Evolutionary conservation across 2,329 filamentous ascomycete genomes (phyloP), one percentile per base, ranked within the genome.

Genomic region (Diaporthe helianthi): DNA sequence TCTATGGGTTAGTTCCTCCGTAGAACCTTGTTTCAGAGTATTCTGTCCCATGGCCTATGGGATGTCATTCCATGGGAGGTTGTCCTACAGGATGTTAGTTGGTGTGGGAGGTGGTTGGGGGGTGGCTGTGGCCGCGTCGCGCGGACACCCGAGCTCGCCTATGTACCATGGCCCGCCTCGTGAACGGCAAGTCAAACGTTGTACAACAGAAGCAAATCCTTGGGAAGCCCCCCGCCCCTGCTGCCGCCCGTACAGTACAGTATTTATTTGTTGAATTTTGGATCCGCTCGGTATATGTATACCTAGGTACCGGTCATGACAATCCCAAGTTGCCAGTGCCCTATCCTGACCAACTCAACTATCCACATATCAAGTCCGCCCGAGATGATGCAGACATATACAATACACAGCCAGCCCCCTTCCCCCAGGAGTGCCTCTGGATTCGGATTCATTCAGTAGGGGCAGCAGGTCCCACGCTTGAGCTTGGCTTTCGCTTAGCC

Each of bases 371-470:
- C 58, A 63, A 49, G 58, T 36, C n/a, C 44, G 44, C 58, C 36
- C 44, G 29, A 63, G 58, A 19, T 49, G 58, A 63, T 26, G 29
- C 58, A 47, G 41, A 26, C 44, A 24, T 49, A 63, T 19, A 24
- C 26, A 63, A 63, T 47, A 49, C 58, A 63, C 44, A 63, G 44
- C 58, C 58, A 24, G 58, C 44, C 44, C 58, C 29, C n/a, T 49
- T n/a, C 10, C 2, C 15, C 13, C 13, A 49, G 33, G 29, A 33
- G n/a, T 9, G n/a, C 9, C 36, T 19, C 29, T 61, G 41, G 26
- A 33, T 7, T n/a, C 58, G 41, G 26, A 33, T 7, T n/a, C 58
- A 24, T 26, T 29, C 29, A 36, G n/a, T 9, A 24, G 44, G 44
- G 38, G 29, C 36, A 13, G 44, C n/a, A 61, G 55, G 22, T 49